A percentile compares a stretch with the other conserved stretches of the same genome.
phyloP scores from a whole-genome alignment of 768 basidiomycete species.

The Boletus coccyginus region DNA sequence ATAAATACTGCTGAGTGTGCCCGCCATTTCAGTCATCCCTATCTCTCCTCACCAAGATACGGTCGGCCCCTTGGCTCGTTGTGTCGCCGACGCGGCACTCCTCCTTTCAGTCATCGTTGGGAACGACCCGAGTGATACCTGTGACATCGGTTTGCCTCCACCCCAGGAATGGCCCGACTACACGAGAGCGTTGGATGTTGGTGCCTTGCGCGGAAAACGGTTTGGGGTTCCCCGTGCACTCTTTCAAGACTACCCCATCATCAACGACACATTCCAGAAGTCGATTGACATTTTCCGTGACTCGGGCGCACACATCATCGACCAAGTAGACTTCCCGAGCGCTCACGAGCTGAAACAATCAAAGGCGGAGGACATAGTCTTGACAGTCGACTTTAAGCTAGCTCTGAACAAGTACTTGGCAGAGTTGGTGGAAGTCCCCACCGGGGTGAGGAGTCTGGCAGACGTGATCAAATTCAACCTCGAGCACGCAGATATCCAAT shows the following conservation, averaged over 20 bases:
- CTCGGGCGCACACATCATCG: conserved; percentile 49
- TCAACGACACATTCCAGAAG: conserved; percentile 37
- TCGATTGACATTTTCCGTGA: conserved; percentile 36
- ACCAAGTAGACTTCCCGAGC: conserved; percentile 61
- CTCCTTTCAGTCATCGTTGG: conserved; percentile 42
- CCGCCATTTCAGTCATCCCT: conserved; percentile 40
- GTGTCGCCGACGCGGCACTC: conserved; percentile 38
- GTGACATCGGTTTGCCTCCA: conserved; percentile 37
- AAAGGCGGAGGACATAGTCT: conserved; percentile 53
- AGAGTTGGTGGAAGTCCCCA: conserved; percentile 50
- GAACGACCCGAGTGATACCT: conserved; percentile 39
- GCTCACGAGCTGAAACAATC: conserved; percentile 45
- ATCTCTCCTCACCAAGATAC: conserved; percentile 42
- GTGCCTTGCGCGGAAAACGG: conserved; percentile 44
- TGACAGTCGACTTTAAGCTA: conserved; percentile 59
- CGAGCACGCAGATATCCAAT: conserved; percentile 48
- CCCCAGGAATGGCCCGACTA: conserved; percentile 54
- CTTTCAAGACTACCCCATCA: conserved; percentile 18
- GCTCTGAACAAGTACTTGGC: conserved; percentile 43
- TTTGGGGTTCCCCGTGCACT: conserved; percentile 44
- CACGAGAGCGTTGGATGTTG: conserved; percentile 45
- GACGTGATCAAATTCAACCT: conserved; percentile 60
- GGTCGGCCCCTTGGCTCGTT: conserved; percentile 37
- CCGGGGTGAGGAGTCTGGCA: conserved; percentile 55
- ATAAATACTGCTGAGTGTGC: background rate